A percentile compares a stretch with the other conserved stretches of the same genome.
Evolutionary conservation across 768 basidiomycete genomes (phyloP).

Genomic region (Tulasnella sp.): DNA sequence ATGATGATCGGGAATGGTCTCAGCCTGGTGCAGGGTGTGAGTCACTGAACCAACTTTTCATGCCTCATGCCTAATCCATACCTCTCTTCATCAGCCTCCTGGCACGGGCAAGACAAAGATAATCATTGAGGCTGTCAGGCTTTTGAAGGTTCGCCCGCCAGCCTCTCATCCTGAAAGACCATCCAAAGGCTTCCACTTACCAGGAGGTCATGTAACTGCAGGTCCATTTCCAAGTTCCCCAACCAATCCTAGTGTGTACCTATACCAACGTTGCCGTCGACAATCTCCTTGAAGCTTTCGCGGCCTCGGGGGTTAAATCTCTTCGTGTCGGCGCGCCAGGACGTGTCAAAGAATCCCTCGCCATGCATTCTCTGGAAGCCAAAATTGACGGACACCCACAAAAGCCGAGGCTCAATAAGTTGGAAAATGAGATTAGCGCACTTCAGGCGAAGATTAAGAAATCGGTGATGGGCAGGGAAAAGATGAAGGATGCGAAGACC

Average conservation of each 20-base stretch:
- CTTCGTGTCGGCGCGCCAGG: slow-evolving; percentile 63
- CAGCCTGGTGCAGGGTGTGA: slow-evolving; percentile 78
- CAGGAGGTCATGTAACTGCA: slow-evolving; percentile 29
- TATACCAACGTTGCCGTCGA: slow-evolving; percentile 93
- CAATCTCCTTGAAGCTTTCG: slow-evolving; percentile 72
- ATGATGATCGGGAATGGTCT: slow-evolving; percentile 73
- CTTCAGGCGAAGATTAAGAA: slow-evolving; percentile 47
- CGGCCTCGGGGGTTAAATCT: slow-evolving; percentile 49
- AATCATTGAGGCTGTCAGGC: slow-evolving; percentile 70
- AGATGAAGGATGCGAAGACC: neutral
- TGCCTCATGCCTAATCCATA: slow-evolving; percentile 9
- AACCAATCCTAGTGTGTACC: slow-evolving; percentile 83
- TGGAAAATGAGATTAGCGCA: slow-evolving; percentile 40
- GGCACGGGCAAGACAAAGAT: slow-evolving; percentile 92
- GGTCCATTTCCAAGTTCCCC: slow-evolving; percentile 69
- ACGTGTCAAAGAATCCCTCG: slow-evolving; percentile 46
- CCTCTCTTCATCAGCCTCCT: slow-evolving; percentile 47
- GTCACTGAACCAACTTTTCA: slow-evolving; percentile 25
- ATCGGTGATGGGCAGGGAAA: slow-evolving; percentile 54
- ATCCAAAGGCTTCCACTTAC: too few species aligned
- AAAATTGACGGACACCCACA: slow-evolving; percentile 54
- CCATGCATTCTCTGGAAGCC: slow-evolving; percentile 49
- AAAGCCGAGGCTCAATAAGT: slow-evolving; percentile 28
- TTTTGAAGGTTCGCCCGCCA: slow-evolving; percentile 57
- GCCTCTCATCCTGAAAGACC: too few species aligned